Evolutionary conservation across 106 monocot species (phyloP).

Genomic region (Xerophyta viscosa): DNA sequence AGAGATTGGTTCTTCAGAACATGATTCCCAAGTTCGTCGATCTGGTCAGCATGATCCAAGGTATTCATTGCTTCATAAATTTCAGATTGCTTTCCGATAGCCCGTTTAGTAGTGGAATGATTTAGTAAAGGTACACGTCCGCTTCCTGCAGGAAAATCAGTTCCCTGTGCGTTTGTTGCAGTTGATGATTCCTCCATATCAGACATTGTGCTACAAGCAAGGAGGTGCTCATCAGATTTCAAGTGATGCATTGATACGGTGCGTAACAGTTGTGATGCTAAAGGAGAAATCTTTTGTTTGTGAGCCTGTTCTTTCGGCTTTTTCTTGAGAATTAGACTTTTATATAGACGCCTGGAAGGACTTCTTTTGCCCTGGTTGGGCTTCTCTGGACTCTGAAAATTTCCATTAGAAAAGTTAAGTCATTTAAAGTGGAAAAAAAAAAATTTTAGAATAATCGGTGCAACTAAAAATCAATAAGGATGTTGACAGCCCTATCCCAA

Average conservation of each 20-base stretch:
- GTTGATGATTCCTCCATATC: slow-evolving; percentile 9
- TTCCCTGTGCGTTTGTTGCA: slow-evolving; percentile 8
- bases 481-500: too few relatives aligned
- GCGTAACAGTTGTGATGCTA: slow-evolving; percentile 23
- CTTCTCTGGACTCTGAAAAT: slow-evolving; percentile 21
- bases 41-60: not conserved
- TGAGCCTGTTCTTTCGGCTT: slow-evolving; percentile 6
- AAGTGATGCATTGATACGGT: slow-evolving; percentile 54
- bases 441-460: too few relatives aligned
- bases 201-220: slow-evolving; percentile 8
- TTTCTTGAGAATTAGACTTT: slow-evolving; percentile 14
- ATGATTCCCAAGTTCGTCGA: slow-evolving; percentile 13
- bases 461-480: too few relatives aligned
- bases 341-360: slow-evolving; percentile 16
- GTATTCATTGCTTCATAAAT: slow-evolving; percentile 1
- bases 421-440: too few relatives aligned
- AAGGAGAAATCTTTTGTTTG: slow-evolving; percentile 10
- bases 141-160: slow-evolving; percentile 1
- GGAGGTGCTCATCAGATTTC: slow-evolving; percentile 23
- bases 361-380: not conserved
- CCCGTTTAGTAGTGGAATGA: not conserved
- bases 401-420: not conserved
- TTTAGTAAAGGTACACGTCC: not conserved
- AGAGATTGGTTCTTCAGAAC: slow-evolving; percentile 9
- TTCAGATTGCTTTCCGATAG: not conserved